Conservation (phyloP, 2,329 filamentous ascomycete species). For the Arthrinium phaeospermum region DNA sequence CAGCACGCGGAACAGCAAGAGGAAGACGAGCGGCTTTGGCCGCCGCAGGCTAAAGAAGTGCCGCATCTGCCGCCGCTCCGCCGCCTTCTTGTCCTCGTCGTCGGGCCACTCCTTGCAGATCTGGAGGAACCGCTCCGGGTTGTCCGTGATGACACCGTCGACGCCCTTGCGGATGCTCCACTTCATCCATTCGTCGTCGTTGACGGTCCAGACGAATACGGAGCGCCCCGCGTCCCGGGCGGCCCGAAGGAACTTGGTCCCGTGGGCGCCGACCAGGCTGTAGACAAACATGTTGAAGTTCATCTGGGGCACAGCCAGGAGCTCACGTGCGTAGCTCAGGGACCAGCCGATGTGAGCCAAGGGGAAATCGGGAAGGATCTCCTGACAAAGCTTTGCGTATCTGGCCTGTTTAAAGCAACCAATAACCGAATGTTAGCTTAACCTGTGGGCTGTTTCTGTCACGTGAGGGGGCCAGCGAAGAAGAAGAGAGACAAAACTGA, state of each 20-base stretch:
- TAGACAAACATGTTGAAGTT: slow-evolving; percentile 80
- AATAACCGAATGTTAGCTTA: not conserved
- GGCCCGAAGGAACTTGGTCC: slow-evolving; percentile 68
- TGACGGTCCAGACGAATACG: slow-evolving; percentile 87
- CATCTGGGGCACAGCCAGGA: slow-evolving; percentile 70
- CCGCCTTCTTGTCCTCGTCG: slow-evolving; percentile 5
- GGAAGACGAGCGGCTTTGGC: slow-evolving; percentile 11
- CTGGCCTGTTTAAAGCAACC: slow-evolving; percentile 53
- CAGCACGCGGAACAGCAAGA: slow-evolving; percentile 19
- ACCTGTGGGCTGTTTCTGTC: not conserved
- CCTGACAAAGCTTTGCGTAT: slow-evolving; percentile 68
- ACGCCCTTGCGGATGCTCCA: slow-evolving; percentile 74
- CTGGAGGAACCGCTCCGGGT: slow-evolving; percentile 71
- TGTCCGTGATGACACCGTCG: slow-evolving; percentile 87
- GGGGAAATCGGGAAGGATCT: slow-evolving; percentile 67
- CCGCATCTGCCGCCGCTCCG: slow-evolving; percentile 12
- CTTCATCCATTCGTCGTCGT: slow-evolving; percentile 77
- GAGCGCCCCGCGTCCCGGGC: slow-evolving; percentile 60
- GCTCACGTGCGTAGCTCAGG: slow-evolving; percentile 70
- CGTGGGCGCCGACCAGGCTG: slow-evolving; percentile 71
- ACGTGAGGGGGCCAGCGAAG: slow-evolving; percentile 23
- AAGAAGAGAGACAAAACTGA: slow-evolving; percentile 41
- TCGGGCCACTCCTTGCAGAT: slow-evolving; percentile 52
- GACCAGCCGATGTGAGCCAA: slow-evolving; percentile 74
- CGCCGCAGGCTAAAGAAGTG: slow-evolving; percentile 5